Base-by-base conservation (phyloP, 2,329 filamentous ascomycete genomes). In the Balansia obtecta region DNA sequence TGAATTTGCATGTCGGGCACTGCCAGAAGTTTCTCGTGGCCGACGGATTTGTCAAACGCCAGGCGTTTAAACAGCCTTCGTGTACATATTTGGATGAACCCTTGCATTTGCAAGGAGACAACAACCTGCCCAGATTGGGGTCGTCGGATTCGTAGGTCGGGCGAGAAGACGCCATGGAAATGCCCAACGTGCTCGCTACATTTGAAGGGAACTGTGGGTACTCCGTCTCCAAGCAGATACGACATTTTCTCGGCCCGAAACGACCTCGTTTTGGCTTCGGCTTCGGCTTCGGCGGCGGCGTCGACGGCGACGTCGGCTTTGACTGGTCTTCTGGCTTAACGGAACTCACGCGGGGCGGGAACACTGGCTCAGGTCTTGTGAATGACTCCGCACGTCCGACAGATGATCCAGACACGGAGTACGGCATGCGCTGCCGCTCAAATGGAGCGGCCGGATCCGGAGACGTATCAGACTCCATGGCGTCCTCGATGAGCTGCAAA, bases 1-100 rank as follows among this genome's bases (percentile, higher is more conserved):
- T 75, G 68, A 93, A 96, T 34, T 81, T 76, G 68, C 91, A 97
- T 0, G 88, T 95, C 18, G 86, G 86, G 61, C 91, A 97, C 60
- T 86, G 78, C 80, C 85, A 95, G 63, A 83, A 94, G 58, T 90
- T 88, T 51, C 86, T 77, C 33, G 71, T 75, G 61, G 67, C 67
- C 30, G 67, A 61, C 0, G 86, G 85, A 61, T 88, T 81, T 42
- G 86, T 77, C 55, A 83, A 76, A 57, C 93, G 80, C 88, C 90
- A 97, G 11, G 79, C 75, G 60, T 86, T 80, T 46, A 98, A 74
- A 62, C 93, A 98, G 32, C 82, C 85, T 66, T 96, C 88, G 65
- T 98, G 93, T 22, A 97, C 89, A 67, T 95, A 96, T 69, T 87
- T 87, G 58, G 91, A 87, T 39, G 86, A 88, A 48, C 93, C 93